Base-by-base conservation (phyloP, 2,329 filamentous ascomycete species). In the Xylariales sp. region DNA sequence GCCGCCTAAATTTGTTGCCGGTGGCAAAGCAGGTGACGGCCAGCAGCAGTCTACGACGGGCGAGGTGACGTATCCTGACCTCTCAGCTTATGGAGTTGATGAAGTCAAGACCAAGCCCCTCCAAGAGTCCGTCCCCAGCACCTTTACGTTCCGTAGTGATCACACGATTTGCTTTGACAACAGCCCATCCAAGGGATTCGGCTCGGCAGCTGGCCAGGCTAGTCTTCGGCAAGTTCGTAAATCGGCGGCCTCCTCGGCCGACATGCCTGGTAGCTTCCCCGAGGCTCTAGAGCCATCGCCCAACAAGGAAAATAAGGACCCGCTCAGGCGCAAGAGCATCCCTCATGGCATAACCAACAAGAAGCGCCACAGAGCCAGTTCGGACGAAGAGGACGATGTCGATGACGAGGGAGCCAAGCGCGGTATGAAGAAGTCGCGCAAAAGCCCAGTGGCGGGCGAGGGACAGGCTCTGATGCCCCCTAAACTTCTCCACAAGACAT, bases 121-220 rank as follows among this genome's bases (percentile, higher is more conserved):
- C 9, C 76, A 79, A 9, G 75, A 82, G 0, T 82, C 86, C 1
- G 80, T 83, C 5, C 84, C 89, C 2, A 85, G 88, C 18, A 86
- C 84, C 0, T 91, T 91, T 72, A 89, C 87, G 0, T 91, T 91
- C 81, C 87, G 89, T 53, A 89, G 85, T 72, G 89, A 90, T 69
- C 87, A 89, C 71, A 90, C 88, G 1, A 90, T 91, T 73, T 80
- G 82, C 65, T 89, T 91, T 71, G 83, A 82, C 45, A 77, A 79
- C 39, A 78, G 79, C 53, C 83, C 85, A 2, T 78, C 82, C 0
- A 78, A 80, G 43, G 85, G 84, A 3, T 90, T 90, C 70, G 88
- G 89, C 46, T 80, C 82, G 8, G 85, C 84, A 32, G 81, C 84
- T 1, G 88, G 86, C n/a, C 88, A 90, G 73, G 80, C 86, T 4